Conservation (phyloP, 1,284 basidiomycete species). For the Leccinum angustisporum region DNA sequence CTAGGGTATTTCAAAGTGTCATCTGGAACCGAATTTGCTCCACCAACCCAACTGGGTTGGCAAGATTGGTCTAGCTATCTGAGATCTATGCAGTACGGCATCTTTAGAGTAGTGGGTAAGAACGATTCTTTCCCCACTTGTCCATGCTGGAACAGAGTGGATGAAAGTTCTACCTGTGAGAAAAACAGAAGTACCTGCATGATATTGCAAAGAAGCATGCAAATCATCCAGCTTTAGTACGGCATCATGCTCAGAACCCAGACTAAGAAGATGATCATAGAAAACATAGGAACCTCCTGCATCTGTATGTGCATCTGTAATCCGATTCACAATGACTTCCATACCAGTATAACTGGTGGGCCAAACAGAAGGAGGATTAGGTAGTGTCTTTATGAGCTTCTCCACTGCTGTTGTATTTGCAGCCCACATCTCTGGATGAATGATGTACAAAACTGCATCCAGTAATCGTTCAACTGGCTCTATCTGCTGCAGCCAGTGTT, state of each 20-base stretch:
- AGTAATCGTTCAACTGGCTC: not conserved
- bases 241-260: not conserved
- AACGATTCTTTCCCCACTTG: not conserved
- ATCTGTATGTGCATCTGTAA: not conserved
- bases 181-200: not conserved
- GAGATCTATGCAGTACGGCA: not conserved
- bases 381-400: not conserved
- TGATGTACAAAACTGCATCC: not conserved
- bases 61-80: not conserved
- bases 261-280: not conserved
- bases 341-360: not conserved
- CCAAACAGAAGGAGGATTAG: not conserved
- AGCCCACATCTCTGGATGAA: not conserved
- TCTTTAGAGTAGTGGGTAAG: not conserved
- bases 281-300: not conserved
- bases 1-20: not conserved
- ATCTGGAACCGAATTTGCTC: not conserved
- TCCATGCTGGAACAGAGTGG: not conserved
- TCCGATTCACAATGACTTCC: not conserved
- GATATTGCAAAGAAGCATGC: not conserved
- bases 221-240: not conserved
- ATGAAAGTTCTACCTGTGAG: not conserved
- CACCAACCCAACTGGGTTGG: not conserved
- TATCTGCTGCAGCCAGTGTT: not conserved
- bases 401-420: not conserved